Evolutionary conservation across 495 filamentous ascomycete species (phyloP).

Genomic region (Penicillium riverlandense): DNA sequence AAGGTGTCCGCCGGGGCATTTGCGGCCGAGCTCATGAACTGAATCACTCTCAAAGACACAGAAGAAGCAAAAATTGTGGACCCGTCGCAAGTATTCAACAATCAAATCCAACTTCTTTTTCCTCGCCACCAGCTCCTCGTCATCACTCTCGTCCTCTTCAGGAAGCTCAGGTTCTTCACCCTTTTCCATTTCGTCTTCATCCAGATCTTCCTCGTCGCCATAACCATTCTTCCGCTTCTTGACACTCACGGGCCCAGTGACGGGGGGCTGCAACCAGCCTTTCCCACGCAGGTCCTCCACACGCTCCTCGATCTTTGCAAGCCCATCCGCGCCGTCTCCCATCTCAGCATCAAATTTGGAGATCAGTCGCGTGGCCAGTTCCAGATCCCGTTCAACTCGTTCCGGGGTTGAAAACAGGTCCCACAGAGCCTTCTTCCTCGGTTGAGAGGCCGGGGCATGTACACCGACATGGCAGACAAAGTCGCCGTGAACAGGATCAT

Average conservation of each 20-base stretch:
- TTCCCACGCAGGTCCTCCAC: constrained; percentile 71
- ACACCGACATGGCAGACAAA: constrained; percentile 97
- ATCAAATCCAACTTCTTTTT: constrained; percentile 95
- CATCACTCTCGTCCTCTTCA: constrained; percentile 78
- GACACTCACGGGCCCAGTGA: constrained; percentile 42
- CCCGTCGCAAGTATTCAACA: constrained; percentile 92
- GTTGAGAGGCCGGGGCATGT: constrained; percentile 77
- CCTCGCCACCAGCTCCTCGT: constrained; percentile 80
- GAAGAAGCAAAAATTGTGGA: constrained; percentile 99
- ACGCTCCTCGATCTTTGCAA: constrained; percentile 71
- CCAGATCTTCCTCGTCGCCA: constrained; percentile 56
- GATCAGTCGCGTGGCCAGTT: constrained; percentile 67
- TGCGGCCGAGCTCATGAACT: constrained; percentile 87
- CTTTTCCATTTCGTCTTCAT: constrained; percentile 65
- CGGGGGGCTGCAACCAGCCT: constrained; percentile 65
- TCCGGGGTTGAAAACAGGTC: constrained; percentile 90
- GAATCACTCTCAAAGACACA: constrained; percentile 98
- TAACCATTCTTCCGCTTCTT: constrained; percentile 57
- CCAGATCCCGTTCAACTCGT: constrained; percentile 76
- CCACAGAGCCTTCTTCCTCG: constrained; percentile 95
- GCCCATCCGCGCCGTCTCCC: constrained; percentile 57
- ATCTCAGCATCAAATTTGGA: constrained; percentile 76
- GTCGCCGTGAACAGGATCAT: constrained; percentile 85
- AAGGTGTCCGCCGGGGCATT: constrained; percentile 94
- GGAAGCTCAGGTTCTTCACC: constrained; percentile 65